Conservation (phyloP, 1,284 basidiomycete genomes). For the Tylopilus orsonianus region DNA sequence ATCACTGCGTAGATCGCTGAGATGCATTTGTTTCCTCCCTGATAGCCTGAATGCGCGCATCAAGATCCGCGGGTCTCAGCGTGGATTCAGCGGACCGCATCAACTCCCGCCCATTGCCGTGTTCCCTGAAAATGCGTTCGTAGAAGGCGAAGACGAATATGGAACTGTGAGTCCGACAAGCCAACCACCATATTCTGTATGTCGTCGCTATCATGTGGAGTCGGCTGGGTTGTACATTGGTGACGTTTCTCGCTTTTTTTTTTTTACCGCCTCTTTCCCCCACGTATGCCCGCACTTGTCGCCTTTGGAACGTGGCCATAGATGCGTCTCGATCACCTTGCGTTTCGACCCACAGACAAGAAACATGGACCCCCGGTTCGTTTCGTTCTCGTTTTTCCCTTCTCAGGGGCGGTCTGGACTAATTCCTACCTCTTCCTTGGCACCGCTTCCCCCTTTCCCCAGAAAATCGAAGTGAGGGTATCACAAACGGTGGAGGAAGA, state of each 20-base stretch:
- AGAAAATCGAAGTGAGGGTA: slow-evolving; percentile 21
- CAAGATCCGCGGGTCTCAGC: slow-evolving; percentile 3
- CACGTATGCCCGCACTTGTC: no score
- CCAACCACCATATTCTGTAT: slow-evolving; percentile 2
- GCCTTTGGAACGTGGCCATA: neutral
- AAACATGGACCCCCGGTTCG: slow-evolving; percentile 12
- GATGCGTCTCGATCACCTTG: slow-evolving; percentile 7
- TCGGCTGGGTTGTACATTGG: no score
- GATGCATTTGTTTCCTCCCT: neutral
- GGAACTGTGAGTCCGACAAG: neutral
- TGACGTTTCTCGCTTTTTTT: no score
- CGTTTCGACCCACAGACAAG: neutral
- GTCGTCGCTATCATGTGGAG: slow-evolving; percentile 3
- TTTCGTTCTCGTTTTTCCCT: neutral
- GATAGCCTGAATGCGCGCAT: slow-evolving; percentile 24
- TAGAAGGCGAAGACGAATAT: neutral
- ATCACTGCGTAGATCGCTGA: neutral
- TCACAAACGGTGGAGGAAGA: slow-evolving; percentile 17
- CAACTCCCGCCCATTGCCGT: slow-evolving; percentile 4
- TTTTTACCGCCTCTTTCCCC: neutral
- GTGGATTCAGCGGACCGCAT: neutral
- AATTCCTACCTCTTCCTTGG: neutral
- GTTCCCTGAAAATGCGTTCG: neutral
- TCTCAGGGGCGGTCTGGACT: neutral
- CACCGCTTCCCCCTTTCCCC: no score